Percentiles rank a stretch among this genome's conserved stretches.
These are phyloP conservation scores for Lichtheimia ramosa DNA, from an alignment of 371 early-diverging fungal genomes.

Conservation along the genomic window DNA sequence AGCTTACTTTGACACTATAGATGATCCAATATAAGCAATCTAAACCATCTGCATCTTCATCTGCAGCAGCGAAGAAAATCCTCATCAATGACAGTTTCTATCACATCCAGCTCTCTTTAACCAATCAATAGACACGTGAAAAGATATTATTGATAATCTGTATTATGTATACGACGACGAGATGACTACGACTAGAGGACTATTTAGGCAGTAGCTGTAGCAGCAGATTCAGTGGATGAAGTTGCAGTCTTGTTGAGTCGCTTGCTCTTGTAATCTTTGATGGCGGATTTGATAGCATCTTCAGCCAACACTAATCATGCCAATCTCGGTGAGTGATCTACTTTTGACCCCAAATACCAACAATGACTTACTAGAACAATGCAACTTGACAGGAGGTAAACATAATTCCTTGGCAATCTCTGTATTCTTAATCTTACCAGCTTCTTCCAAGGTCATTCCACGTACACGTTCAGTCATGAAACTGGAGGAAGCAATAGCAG, in stretches of 20 bases:
- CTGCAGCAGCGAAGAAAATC: too few species aligned
- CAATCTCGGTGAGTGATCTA: too few species aligned
- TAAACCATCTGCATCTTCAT: too few species aligned
- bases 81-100: too few species aligned
- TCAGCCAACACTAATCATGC: constrained; percentile 89
- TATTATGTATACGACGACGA: too few species aligned
- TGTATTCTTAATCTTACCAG: constrained; percentile 91
- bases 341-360: too few species aligned
- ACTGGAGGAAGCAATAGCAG: constrained; percentile 95
- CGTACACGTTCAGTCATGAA: constrained; percentile 95
- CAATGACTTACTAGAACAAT: constrained; percentile 84
- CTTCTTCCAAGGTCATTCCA: constrained; percentile 90
- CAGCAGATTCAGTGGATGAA: constrained; percentile 5
- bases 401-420: constrained; percentile 96
- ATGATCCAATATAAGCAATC: too few species aligned
- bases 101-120: too few species aligned
- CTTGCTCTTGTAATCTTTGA: constrained; percentile 86
- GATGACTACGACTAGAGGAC: too few species aligned
- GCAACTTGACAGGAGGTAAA: constrained; percentile 98
- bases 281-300: constrained; percentile 97
- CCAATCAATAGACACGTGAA: too few species aligned
- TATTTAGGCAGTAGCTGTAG: constrained; percentile 6
- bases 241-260: constrained; percentile 31
- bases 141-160: too few species aligned
- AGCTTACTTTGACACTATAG: too few species aligned